A percentile compares a stretch with the other conserved stretches of the same genome.
Evolutionary conservation across 164 flowering plant species (phyloP).

Genomic region (Nelumbo lutea): DNA sequence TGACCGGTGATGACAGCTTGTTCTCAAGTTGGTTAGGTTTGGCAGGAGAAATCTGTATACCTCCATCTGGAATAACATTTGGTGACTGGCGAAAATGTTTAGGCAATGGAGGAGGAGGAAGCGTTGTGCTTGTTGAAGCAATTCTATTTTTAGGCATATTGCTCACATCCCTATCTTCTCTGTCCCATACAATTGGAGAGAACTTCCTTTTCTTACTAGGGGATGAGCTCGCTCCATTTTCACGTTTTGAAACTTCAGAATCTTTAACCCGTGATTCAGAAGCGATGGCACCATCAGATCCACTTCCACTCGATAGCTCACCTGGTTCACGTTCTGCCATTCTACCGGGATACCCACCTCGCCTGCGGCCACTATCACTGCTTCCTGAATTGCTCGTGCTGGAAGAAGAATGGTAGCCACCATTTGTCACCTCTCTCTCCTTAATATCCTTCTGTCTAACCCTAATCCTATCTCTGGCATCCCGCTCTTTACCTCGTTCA

Average conservation of each 20-base stretch:
- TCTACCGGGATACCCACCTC: conserved; percentile 27
- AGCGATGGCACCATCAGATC: conserved; percentile 58
- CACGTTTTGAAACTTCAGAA: conserved; percentile 24
- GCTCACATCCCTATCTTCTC: conserved; percentile 22
- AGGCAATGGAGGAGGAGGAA: conserved; percentile 43
- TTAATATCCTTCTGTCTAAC: conserved; percentile 26
- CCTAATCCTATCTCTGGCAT: conserved; percentile 18
- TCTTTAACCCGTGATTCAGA: conserved; percentile 29
- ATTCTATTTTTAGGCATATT: conserved; percentile 13
- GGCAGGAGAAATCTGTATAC: conserved; percentile 25
- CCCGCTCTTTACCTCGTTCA: conserved; percentile 11
- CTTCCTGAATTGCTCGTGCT: conserved; percentile 46
- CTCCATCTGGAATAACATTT: conserved; percentile 24
- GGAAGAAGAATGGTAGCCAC: conserved; percentile 37
- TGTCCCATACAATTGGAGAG: conserved; percentile 50
- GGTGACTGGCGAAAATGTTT: conserved; percentile 37
- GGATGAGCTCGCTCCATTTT: conserved; percentile 36
- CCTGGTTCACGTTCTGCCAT: conserved; percentile 65
- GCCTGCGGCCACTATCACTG: conserved; percentile 32
- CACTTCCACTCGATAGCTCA: conserved; percentile 84
- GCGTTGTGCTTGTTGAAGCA: conserved; percentile 11
- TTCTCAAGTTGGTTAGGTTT: conserved; percentile 13
- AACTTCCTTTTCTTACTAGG: conserved; percentile 58
- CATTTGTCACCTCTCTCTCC: conserved; percentile 35
- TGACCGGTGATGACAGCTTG: conserved; percentile 21